Evolutionary conservation across 2,329 filamentous ascomycete genomes (phyloP), one percentile per base, ranked within the genome.

Genomic region (Ambrosiella xylebori): DNA sequence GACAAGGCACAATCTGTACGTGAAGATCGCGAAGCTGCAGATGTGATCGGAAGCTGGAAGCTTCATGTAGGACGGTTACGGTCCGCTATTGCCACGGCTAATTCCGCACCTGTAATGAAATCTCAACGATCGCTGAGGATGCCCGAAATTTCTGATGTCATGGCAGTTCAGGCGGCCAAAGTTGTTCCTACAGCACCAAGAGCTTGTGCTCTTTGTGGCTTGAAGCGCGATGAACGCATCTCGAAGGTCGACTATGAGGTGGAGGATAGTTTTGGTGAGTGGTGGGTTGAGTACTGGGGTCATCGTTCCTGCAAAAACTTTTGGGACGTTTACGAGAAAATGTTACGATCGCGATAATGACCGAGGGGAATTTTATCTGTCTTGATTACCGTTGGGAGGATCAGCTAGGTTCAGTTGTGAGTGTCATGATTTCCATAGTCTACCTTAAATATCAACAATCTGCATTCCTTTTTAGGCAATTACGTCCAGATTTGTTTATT

Each of bases 241-340:
- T 69, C 73, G 17, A 88, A 83, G 65, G 78, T 93, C 39, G 89
- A 95, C 65, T 73, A 82, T 56, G 76, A 83, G 35, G 81, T 94
- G 7, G 83, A 91, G 65, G 91, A 97, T 68, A 89, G 86, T 68
- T 96, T 96, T 73, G 89, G 88, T 11, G 91, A 97, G 72, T 97
- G 89, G 88, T 97, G 91, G 91, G 75, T 85, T 47, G 89, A 96
- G 51, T 84, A 91, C 68, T 90, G 88, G 85, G 88, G 85, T 0
- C 86, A 90, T 69, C 74, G 80, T 61, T 79, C 80, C 17, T 97
- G 91, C 70, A 80, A 80, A 67, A 84, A 85, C 62, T 95, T 95
- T 66, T 97, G 91, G 91, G 72, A 84, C 60, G 76, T 84, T 64
- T 84, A 94, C 68, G 86, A 86, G 68, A 75, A 75, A 57, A 75